A percentile compares a stretch with the other conserved stretches of the same genome.
Evolutionary conservation across 345 rosid species (phyloP).

Genomic region (Populus deltoides): DNA sequence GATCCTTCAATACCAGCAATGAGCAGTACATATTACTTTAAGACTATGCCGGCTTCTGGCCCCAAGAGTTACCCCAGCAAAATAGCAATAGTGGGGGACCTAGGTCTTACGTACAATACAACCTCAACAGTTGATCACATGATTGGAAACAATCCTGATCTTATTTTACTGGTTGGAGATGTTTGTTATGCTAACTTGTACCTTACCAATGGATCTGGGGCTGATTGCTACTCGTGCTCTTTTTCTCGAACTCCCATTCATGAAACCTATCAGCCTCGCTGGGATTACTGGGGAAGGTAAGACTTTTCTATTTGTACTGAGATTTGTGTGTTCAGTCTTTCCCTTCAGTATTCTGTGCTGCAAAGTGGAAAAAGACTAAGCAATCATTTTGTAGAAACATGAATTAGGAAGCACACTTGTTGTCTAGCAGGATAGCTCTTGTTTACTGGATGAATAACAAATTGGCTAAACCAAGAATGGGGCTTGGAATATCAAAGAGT

Average conservation of each 20-base stretch:
- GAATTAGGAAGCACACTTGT: neutral
- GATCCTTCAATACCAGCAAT: constrained; percentile 60
- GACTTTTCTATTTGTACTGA: neutral
- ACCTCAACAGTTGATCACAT: constrained; percentile 57
- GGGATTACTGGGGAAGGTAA: constrained; percentile 99
- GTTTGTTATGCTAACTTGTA: constrained; percentile 74
- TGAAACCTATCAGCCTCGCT: constrained; percentile 88
- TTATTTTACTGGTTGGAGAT: constrained; percentile 73
- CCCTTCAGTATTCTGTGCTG: neutral
- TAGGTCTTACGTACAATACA: constrained; percentile 82
- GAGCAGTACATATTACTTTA: constrained; percentile 51
- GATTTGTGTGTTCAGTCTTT: neutral
- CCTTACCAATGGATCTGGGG: constrained; percentile 54
- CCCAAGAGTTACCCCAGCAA: constrained; percentile 57
- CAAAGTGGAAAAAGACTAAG: neutral
- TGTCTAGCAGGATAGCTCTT: neutral
- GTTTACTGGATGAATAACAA: neutral
- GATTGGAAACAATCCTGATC: constrained; percentile 73
- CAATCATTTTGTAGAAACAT: too few relatives aligned
- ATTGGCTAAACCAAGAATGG: neutral
- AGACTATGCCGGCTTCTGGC: constrained; percentile 66
- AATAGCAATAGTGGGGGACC: constrained; percentile 70
- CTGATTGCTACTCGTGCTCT: constrained; percentile 49
- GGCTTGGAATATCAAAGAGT: neutral
- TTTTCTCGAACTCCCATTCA: constrained; percentile 60